Conservation (phyloP, 345 rosid species). For the Tarenaya hassleriana region DNA sequence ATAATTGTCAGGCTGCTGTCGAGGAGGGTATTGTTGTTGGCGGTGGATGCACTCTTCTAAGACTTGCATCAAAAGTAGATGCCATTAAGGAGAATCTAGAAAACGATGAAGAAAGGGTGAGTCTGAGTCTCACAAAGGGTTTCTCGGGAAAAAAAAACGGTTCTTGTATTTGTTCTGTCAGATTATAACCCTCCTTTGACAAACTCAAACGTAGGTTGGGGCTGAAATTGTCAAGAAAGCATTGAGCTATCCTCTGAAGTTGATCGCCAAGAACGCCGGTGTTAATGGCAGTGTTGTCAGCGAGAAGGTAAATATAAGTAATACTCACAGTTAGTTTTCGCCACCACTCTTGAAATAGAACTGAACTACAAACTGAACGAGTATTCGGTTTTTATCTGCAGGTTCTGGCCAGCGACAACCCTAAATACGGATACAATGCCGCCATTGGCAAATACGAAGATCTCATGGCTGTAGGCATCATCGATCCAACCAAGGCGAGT, state of each 20-base stretch:
- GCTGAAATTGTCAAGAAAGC: conserved; percentile 88
- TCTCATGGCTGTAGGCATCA: conserved; percentile 87
- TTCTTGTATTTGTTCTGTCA: background rate
- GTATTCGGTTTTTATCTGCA: conserved; percentile 13
- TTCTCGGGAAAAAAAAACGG: background rate
- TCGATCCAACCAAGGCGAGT: conserved; percentile 80
- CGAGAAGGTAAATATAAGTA: conserved; percentile 76
- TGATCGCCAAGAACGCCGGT: conserved; percentile 89
- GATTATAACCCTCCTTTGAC: background rate
- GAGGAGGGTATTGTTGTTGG: conserved; percentile 88
- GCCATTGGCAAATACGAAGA: conserved; percentile 86
- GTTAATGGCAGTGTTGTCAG: conserved; percentile 89
- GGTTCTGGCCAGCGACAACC: conserved; percentile 66
- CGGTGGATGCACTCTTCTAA: conserved; percentile 68
- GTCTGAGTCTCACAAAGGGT: conserved; percentile 9
- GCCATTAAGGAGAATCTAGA: conserved; percentile 57
- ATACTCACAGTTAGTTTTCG: too few species aligned
- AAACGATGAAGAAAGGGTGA: conserved; percentile 81
- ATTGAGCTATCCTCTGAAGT: conserved; percentile 69
- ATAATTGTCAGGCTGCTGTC: conserved; percentile 42
- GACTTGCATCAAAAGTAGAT: conserved; percentile 62
- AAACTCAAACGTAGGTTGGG: conserved; percentile 47
- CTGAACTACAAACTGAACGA: conserved; percentile 6
- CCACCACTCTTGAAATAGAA: too few species aligned
- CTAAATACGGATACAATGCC: conserved; percentile 72